A percentile compares a stretch with the other conserved stretches of the same genome.
These are phyloP conservation scores for Eimeria zaria DNA, from an alignment of 169 alveolate genomes.

Conservation along the genomic window DNA sequence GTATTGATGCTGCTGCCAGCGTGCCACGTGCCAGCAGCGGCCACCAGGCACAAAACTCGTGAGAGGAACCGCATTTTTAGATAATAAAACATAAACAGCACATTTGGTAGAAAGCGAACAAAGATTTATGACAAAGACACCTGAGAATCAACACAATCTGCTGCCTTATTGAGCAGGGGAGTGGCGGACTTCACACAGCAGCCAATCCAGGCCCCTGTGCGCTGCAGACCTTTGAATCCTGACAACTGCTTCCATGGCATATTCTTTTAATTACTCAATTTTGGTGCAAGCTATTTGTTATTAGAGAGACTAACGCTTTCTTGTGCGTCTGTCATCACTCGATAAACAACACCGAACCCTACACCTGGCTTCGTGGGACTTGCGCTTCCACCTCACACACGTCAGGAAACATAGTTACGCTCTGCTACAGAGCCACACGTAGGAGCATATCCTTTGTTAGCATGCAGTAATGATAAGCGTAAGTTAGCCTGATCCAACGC, in stretches of 20 bases:
- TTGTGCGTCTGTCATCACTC: background rate
- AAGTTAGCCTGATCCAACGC: background rate
- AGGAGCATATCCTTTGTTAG: background rate
- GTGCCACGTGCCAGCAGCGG: conserved; percentile 25
- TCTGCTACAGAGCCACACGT: background rate
- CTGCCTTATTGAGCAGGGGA: conserved; percentile 32
- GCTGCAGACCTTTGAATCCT: background rate
- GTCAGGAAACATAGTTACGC: background rate
- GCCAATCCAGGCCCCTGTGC: conserved; percentile 50
- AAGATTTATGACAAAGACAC: conserved; percentile 4
- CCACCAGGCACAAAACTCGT: conserved; percentile 65
- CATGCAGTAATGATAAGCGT: background rate
- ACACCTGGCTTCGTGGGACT: background rate
- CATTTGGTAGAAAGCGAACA: background rate
- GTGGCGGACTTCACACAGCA: conserved; percentile 32
- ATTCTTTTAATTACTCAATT: background rate
- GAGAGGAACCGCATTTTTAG: conserved; percentile 20
- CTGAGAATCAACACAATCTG: background rate
- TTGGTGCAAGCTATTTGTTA: background rate
- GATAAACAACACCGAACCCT: background rate
- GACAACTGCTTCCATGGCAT: background rate
- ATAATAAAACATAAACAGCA: background rate
- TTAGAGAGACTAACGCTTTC: background rate
- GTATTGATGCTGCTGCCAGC: conserved; percentile 3
- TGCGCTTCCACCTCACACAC: background rate